Evolutionary conservation across 2,329 filamentous ascomycete genomes (phyloP), one percentile per base, ranked within the genome.

Genomic region (Monosporascus sp.): DNA sequence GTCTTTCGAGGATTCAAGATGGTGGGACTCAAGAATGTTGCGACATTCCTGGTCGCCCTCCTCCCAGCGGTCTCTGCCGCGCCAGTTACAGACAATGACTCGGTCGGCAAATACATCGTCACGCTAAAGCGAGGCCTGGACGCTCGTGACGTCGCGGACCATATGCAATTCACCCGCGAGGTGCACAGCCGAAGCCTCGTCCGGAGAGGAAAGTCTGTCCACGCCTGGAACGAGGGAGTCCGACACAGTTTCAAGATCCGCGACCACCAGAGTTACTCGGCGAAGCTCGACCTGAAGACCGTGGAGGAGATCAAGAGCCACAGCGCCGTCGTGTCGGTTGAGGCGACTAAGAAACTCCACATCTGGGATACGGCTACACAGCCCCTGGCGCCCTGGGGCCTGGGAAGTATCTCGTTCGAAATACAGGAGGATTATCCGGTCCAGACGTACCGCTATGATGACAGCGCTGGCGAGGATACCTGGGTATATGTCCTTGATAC

Each of bases 241-340:
- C 35, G 22, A n/a, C 37, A 22, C 11, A 43, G 14, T 14, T 22
- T 49, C 37, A 38, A 27, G 17, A 24, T 43, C 31, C 17, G 48
- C 48, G 37, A 31, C 20, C 37, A 49, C 37, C 39, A 49, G 18
- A 49, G 48, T 20, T 49, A 49, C 48, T 39, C 48, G n/a, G 48
- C 15, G 9, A 20, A 14, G n/a, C 41, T 49, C 37, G 48, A 49
- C 48, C 35, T 9, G 6, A n/a, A 25, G 15, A 49, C 48, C 8
- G 20, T 49, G 3, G n/a, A 39, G 37, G 35, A 49, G 37, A 49
- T 49, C 15, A 22, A 27, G 37, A 18, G 35, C 37, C 48, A 49
- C 22, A 24, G 9, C n/a, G 48, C 48, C 48, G 48, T 49, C 9
- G 31, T 20, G 11, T 43, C 35, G n/a, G 48, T 49, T 9, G 48